Evolutionary conservation across 192 early-diverging fungal genomes (phyloP).

Genomic region (Cladochytrium replicatum): DNA sequence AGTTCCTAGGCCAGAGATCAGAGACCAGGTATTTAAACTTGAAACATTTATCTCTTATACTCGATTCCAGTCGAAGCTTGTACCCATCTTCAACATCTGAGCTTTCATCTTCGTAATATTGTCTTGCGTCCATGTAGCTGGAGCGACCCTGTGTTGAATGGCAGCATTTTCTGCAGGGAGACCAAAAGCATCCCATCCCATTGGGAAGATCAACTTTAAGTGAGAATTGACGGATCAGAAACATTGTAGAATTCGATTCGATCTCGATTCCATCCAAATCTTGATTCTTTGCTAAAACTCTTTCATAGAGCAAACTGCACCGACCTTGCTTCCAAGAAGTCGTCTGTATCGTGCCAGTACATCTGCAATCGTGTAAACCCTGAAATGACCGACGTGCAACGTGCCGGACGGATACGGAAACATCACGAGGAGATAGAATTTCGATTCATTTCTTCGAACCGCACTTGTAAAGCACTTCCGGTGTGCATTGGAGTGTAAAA

Average conservation of each 20-base stretch:
- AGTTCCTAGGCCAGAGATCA: slow-evolving; percentile 48
- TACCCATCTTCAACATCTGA: slow-evolving; percentile 62
- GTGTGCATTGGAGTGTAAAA: too few species aligned
- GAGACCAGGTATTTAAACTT: background rate
- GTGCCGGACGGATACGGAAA: slow-evolving; percentile 91
- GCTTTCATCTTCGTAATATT: slow-evolving; percentile 80
- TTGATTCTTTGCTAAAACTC: slow-evolving; percentile 7
- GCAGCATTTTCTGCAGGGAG: slow-evolving; percentile 98
- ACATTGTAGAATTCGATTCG: too few species aligned
- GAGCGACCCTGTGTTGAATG: slow-evolving; percentile 67
- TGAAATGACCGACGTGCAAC: slow-evolving; percentile 92
- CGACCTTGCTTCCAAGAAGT: slow-evolving; percentile 64
- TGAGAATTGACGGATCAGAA: background rate
- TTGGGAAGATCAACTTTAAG: slow-evolving; percentile 68
- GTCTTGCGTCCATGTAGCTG: slow-evolving; percentile 66
- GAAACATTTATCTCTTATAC: slow-evolving; percentile 19
- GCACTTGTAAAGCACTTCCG: background rate
- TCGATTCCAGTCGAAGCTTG: slow-evolving; percentile 86
- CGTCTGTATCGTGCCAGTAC: slow-evolving; percentile 65
- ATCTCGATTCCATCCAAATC: background rate
- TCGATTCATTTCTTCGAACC: slow-evolving; percentile 16
- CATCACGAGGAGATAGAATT: slow-evolving; percentile 84
- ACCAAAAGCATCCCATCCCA: slow-evolving; percentile 98
- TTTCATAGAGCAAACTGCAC: too few species aligned
- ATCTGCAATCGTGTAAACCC: slow-evolving; percentile 94